Base-by-base conservation (phyloP, 768 basidiomycete species). In the Termitomyces sp. region DNA sequence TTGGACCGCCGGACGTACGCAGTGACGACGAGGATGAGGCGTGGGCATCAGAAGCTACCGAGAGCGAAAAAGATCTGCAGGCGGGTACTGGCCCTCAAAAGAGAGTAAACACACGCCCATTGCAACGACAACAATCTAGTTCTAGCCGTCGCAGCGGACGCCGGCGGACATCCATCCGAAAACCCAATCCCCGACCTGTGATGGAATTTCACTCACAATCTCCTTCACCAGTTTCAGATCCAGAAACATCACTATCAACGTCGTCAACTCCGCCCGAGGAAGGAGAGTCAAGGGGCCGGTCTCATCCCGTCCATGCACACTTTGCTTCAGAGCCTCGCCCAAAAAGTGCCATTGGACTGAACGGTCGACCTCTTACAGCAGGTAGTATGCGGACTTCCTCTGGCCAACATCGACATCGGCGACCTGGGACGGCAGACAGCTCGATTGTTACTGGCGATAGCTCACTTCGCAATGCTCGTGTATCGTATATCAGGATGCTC, bases 11-110 rank as follows among this genome's bases (percentile, higher is more conserved):
- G 9, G 43, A 34, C 26, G 65, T 58, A 35, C 48, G 51, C 28
- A 67, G 68, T 7, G 74, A 77, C 3, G 81, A 77, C 5, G 81
- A 81, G 17, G 84, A 85, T 0, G 86, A 81, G 56, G 83, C 75
- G 2, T 87, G 84, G 85, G 75, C 78, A n/a, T 87, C 85, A 6
- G 87, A 89, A 46, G 70, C 65, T 22, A 77, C 75, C 54, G 34
- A 21, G 10, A 53, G 45, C 37, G 56, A 57, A 11, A 42, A 51
- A 12, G 50, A 38, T 4, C 21, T 51, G 15, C 32, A 26, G 11
- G 24, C 53, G 12, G 51, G 22, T 45, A 5, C 28, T 15, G 19
- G 46, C 22, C 11, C 11, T 6, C 59, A 56, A 46, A 63, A 54
- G 24, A 62, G 59, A 14, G 22, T 54, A 5, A 64, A 60, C 30